Base-by-base conservation (phyloP, 208 protist genomes). In the Crithidia sp. region DNA sequence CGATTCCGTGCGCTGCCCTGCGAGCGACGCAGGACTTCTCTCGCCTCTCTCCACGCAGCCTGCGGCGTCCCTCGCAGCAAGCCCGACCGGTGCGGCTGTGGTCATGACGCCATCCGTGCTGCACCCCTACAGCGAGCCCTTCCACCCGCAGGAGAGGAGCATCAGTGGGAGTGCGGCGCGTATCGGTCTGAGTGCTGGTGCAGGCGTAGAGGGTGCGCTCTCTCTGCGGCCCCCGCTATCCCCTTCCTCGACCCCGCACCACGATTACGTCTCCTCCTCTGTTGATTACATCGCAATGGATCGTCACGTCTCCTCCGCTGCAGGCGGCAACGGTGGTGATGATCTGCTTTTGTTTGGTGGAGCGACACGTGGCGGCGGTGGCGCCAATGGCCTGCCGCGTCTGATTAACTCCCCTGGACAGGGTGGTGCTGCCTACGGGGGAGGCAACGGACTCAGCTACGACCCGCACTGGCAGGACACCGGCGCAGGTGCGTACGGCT, bases 381-480 rank as follows among this genome's bases (percentile, higher is more conserved):
- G 28, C 28, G 28, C 28, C 28, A 28, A 28, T 28, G 28, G 60
- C 19, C 14, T 54, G 45, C 60, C 60, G 19, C 41, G 44, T 14
- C 60, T 50, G 60, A 54, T 45, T 0, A 50, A 36, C 60, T 65
- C 60, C n/a, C 9, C 19, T 1, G 60, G 19, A 40, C 60, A 3
- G 28, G 28, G 28, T 1, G 28, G 28, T 28, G 28, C 28, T 28
- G 28, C 28, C 28, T 28, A 28, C 28, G 28, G 28, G 28, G 28
- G 13, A 39, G 52, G 50, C 2, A 68, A 2, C 63, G 40, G 44
- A n/a, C 57, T 49, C 40, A 3, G n/a, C 39, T 59, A 68, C 40
- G 50, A 68, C 19, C 10, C 43, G 65, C 65, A 70, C 19, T 70
- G 65, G 65, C 65, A 70, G 12, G 65, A 61, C 41, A 61, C 53